Conservation (phyloP, 495 filamentous ascomycete genomes). For the Glutinoglossum americanum region DNA sequence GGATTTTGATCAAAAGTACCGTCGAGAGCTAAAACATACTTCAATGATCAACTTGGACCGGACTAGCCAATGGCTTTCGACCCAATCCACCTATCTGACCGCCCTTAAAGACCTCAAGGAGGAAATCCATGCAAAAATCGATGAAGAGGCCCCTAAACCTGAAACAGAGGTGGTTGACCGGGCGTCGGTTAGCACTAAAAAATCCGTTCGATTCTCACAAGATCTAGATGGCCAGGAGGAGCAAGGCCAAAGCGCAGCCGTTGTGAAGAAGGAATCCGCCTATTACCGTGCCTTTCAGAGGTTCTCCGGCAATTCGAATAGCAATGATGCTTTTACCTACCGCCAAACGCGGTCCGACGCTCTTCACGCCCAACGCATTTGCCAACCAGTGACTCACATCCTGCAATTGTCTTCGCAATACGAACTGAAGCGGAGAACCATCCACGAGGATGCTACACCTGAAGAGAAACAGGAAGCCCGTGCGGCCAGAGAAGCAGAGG, state of each 20-base stretch:
- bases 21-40: conserved; percentile 37
- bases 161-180: background rate
- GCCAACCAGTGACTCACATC: conserved; percentile 14
- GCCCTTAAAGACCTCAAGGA: conserved; percentile 30
- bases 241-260: background rate
- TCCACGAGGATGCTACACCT: conserved; percentile 20
- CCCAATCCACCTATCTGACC: conserved; percentile 56
- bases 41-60: conserved; percentile 50
- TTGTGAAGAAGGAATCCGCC: conserved; percentile 40
- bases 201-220: conserved; percentile 2
- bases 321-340: conserved; percentile 61
- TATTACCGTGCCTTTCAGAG: conserved; percentile 81
- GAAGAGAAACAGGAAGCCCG: conserved; percentile 36
- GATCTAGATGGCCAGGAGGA: background rate
- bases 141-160: conserved; percentile 8
- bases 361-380: conserved; percentile 56
- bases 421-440: conserved; percentile 32
- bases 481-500: conserved; percentile 55
- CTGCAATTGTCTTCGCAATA: conserved; percentile 62
- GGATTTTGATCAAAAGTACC: conserved; percentile 37
- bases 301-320: conserved; percentile 31
- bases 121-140: conserved; percentile 29
- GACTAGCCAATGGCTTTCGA: conserved; percentile 60
- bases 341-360: conserved; percentile 73
- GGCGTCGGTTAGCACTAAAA: background rate